A percentile compares a stretch with the other conserved stretches of the same genome.
Conservation (phyloP, 1,284 basidiomycete species). For the Malassezia restricta region DNA sequence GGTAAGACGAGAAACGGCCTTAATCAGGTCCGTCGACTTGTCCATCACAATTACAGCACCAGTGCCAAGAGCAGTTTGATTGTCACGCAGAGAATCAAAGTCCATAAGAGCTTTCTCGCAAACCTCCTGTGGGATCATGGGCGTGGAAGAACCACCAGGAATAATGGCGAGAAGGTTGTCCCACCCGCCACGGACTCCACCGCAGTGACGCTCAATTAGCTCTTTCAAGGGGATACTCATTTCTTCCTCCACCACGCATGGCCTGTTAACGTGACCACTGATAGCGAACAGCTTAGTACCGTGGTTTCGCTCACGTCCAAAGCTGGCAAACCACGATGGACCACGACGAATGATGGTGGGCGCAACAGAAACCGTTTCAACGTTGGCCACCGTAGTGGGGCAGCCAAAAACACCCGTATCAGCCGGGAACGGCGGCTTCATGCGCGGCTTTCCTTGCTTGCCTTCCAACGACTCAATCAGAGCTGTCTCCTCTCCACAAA, state of each 20-base stretch:
- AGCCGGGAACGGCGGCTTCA: slow-evolving; percentile 99
- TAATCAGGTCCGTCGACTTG: slow-evolving; percentile 76
- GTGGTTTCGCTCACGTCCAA: slow-evolving; percentile 82
- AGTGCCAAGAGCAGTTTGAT: slow-evolving; percentile 84
- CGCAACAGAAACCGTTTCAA: slow-evolving; percentile 93
- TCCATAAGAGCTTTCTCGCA: slow-evolving; percentile 59
- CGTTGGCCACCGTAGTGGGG: slow-evolving; percentile 92
- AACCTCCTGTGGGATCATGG: slow-evolving; percentile 65
- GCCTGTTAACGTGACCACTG: slow-evolving; percentile 93
- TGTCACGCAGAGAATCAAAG: slow-evolving; percentile 92
- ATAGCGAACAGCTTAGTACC: slow-evolving; percentile 94
- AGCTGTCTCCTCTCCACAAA: slow-evolving; percentile 97
- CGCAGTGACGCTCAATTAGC: slow-evolving; percentile 89
- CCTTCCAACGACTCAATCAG: slow-evolving; percentile 90
- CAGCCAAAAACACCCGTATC: slow-evolving; percentile 94
- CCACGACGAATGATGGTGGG: slow-evolving; percentile 92
- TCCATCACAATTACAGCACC: slow-evolving; percentile 99
- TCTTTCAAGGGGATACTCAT: slow-evolving; percentile 94
- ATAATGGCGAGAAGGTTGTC: slow-evolving; percentile 88
- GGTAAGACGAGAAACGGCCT: slow-evolving; percentile 81
- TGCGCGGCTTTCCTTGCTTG: slow-evolving; percentile 91
- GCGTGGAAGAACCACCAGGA: slow-evolving; percentile 88
- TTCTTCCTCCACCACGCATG: slow-evolving; percentile 95
- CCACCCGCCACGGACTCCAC: slow-evolving; percentile 88
- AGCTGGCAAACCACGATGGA: slow-evolving; percentile 78